phyloP scores from a whole-genome alignment of 164 flowering plant genomes.

The Piper betle region DNA sequence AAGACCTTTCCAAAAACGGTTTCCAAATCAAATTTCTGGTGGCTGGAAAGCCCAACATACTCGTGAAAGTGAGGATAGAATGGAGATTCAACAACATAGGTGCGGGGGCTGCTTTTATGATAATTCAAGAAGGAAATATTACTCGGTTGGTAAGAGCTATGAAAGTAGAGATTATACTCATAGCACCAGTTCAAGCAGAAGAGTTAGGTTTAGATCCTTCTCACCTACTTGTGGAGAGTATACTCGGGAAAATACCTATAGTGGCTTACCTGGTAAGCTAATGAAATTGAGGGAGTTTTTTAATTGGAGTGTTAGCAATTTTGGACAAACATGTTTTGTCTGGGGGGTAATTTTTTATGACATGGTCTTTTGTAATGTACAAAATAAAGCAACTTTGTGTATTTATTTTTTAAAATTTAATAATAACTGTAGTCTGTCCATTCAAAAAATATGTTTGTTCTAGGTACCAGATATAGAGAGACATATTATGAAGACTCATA shows the following conservation, averaged over 20 bases:
- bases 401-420: constrained; percentile 1
- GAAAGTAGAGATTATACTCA: constrained; percentile 5
- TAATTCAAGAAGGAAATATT: constrained; percentile 7
- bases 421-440: neutral
- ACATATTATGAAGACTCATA: constrained; percentile 11
- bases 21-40: constrained; percentile 4
- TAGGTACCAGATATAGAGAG: constrained; percentile 12
- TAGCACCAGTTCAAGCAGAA: constrained; percentile 8
- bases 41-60: constrained; percentile 16
- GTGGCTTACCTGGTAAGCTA: constrained; percentile 12
- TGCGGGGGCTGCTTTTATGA: constrained; percentile 6
- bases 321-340: no score
- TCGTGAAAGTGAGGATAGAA: constrained; percentile 6
- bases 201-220: constrained; percentile 6
- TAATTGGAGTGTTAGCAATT: neutral
- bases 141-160: constrained; percentile 7
- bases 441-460: constrained; percentile 7
- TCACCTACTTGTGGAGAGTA: constrained; percentile 9
- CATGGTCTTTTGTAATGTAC: neutral
- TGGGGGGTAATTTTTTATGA: neutral
- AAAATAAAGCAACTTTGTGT: neutral
- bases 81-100: constrained; percentile 4
- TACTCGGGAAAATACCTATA: constrained; percentile 9
- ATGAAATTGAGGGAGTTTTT: neutral
- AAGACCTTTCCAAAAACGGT: constrained; percentile 16